Evolutionary conservation across 208 protist species (phyloP).

Genomic region (Wallacemonas sp.): DNA sequence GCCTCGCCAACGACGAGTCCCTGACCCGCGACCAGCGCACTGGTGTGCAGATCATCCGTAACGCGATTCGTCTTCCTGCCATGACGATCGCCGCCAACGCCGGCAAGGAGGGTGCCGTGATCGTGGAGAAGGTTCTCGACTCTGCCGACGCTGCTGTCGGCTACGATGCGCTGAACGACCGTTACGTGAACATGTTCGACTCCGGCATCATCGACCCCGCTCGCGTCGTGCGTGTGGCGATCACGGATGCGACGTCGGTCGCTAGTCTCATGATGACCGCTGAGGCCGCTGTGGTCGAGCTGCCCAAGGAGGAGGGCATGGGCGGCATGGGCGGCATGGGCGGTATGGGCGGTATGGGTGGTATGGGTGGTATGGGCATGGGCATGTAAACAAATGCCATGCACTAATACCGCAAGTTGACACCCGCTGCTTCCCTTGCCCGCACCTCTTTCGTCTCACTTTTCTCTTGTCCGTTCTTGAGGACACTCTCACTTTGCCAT

Average conservation of each 20-base stretch:
- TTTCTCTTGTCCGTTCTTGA: background rate
- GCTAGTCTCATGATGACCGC: conserved; percentile 98
- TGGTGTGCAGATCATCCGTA: conserved; percentile 96
- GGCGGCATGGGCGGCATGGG: conserved; percentile 61
- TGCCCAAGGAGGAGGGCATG: conserved; percentile 41
- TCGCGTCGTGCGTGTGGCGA: conserved; percentile 98
- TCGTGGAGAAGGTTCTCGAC: conserved; percentile 97
- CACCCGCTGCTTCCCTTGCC: conserved; percentile 2
- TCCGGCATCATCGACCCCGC: conserved; percentile 99
- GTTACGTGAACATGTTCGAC: conserved; percentile 98
- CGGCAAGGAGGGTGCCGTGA: conserved; percentile 96
- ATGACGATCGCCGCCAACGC: conserved; percentile 97
- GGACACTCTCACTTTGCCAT: background rate
- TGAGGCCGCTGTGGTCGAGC: conserved; percentile 90
- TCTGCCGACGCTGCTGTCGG: conserved; percentile 74
- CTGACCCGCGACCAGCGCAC: conserved; percentile 93
- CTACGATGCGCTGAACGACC: conserved; percentile 94
- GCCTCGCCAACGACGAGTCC: conserved; percentile 57
- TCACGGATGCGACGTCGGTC: conserved; percentile 96
- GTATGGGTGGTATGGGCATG: conserved; percentile 47
- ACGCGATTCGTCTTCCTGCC: conserved; percentile 91
- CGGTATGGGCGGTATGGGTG: conserved; percentile 58
- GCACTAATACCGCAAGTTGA: too few relatives aligned
- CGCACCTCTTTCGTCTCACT: conserved; percentile 2
- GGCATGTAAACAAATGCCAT: conserved; percentile 31